Percentiles rank a stretch among this genome's conserved stretches.
These are phyloP conservation scores for Boletus insuetus DNA, from an alignment of 768 basidiomycete species.

Conservation along the genomic window DNA sequence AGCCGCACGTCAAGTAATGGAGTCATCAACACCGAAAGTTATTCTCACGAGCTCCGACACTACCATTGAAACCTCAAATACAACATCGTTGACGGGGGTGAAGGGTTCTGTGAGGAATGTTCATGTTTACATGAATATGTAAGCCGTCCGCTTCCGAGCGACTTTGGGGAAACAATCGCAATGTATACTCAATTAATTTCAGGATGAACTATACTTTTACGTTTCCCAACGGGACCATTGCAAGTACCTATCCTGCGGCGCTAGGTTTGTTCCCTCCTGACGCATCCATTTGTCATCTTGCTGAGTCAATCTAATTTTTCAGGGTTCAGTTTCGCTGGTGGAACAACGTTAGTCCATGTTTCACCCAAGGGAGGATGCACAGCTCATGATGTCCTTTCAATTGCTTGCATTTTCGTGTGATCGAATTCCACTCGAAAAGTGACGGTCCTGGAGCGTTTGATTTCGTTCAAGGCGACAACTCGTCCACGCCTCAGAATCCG, in stretches of 20 bases:
- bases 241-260: conserved; percentile 75
- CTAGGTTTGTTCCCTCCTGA: conserved; percentile 47
- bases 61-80: conserved; percentile 16
- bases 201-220: conserved; percentile 66
- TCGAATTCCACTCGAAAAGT: conserved; percentile 1
- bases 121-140: conserved; percentile 74
- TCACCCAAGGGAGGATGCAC: not conserved
- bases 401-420: no score
- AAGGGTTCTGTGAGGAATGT: conserved; percentile 64
- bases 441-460: conserved; percentile 81
- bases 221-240: conserved; percentile 63
- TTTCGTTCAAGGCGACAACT: conserved; percentile 73
- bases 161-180: not conserved
- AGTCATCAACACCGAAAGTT: conserved; percentile 14
- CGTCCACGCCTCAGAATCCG: conserved; percentile 62
- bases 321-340: conserved; percentile 78
- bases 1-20: conserved; percentile 66
- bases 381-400: not conserved
- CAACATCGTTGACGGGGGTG: conserved; percentile 40
- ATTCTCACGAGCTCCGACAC: conserved; percentile 21
- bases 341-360: conserved; percentile 65
- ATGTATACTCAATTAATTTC: not conserved
- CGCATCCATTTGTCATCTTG: not conserved
- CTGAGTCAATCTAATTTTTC: not conserved
- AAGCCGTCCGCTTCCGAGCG: conserved; percentile 17